These are phyloP conservation scores for Zygotorulaspora florentina DNA, from an alignment of 805 yeast species.

Conservation along the genomic window DNA sequence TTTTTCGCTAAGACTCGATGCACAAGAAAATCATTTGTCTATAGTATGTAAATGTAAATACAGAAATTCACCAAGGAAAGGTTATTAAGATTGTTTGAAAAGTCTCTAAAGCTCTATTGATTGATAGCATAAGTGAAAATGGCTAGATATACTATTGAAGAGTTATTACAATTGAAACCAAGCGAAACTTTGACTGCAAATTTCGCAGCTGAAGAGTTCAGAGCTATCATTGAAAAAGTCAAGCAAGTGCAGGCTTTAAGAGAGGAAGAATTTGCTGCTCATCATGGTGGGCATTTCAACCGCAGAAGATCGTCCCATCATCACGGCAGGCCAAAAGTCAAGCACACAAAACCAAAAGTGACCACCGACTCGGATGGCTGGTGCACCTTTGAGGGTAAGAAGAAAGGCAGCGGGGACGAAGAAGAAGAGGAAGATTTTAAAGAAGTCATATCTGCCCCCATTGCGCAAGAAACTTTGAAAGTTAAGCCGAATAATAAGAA, in stretches of 20 bases:
- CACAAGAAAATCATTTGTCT: no score
- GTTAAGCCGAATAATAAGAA: slow-evolving; percentile 71
- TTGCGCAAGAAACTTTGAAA: slow-evolving; percentile 45
- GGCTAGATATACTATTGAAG: slow-evolving; percentile 67
- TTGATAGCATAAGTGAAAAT: slow-evolving; percentile 25
- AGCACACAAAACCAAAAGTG: slow-evolving; percentile 49
- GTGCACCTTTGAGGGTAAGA: slow-evolving; percentile 60
- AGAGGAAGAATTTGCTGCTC: slow-evolving; percentile 33
- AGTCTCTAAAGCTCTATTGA: not conserved
- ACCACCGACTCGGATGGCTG: slow-evolving; percentile 76
- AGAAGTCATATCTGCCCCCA: slow-evolving; percentile 19
- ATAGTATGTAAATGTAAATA: no score
- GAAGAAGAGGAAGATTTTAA: slow-evolving; percentile 44
- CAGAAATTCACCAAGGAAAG: not conserved
- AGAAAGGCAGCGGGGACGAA: slow-evolving; percentile 26
- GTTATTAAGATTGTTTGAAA: not conserved
- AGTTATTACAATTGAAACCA: slow-evolving; percentile 54
- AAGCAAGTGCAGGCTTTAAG: slow-evolving; percentile 42
- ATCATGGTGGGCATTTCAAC: slow-evolving; percentile 40
- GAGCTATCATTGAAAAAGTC: slow-evolving; percentile 62
- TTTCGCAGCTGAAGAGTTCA: slow-evolving; percentile 60
- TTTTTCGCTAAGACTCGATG: no score
- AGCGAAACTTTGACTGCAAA: slow-evolving; percentile 58
- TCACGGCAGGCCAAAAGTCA: slow-evolving; percentile 49
- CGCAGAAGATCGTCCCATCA: slow-evolving; percentile 62